These are phyloP conservation scores for Phyllosticta capitalensis DNA, from an alignment of 2,329 filamentous ascomycete species.

Conservation along the genomic window DNA sequence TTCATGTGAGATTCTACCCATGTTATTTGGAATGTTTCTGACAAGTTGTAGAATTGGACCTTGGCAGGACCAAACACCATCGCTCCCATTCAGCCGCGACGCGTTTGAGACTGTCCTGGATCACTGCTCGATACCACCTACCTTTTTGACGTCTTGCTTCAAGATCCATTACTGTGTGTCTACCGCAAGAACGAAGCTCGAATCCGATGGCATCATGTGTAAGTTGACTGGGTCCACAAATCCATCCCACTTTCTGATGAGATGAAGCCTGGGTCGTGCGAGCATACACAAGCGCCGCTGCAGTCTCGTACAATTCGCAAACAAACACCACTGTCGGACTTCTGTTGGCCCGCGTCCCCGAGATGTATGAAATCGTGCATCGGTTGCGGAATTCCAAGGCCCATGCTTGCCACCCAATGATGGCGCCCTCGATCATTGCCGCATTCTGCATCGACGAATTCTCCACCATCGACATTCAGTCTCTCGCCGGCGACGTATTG, in stretches of 20 bases:
- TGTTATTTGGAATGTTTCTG: not conserved
- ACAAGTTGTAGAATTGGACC: not conserved
- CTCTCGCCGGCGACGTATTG: not conserved
- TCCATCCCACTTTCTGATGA: not conserved
- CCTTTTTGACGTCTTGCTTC: not conserved
- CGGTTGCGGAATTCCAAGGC: not conserved
- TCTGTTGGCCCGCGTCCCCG: not conserved
- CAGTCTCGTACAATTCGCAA: not conserved
- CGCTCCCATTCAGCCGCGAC: not conserved
- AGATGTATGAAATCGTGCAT: not conserved
- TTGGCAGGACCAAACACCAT: not conserved
- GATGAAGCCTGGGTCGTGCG: not conserved
- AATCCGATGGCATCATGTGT: not conserved
- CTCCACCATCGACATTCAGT: not conserved
- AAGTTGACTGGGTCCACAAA: not conserved
- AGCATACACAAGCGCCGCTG: not conserved
- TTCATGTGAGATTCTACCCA: not conserved
- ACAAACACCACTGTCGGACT: not conserved
- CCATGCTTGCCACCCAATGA: not conserved
- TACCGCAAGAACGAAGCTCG: not conserved
- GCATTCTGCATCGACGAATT: not conserved
- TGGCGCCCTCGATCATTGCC: not conserved
- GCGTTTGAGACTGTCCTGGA: not conserved
- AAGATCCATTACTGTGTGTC: not conserved
- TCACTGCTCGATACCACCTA: not conserved